Percentiles rank a stretch among this genome's conserved stretches.
Evolutionary conservation across 2,329 filamentous ascomycete species (phyloP).

Genomic region (Talaromyces sp.): DNA sequence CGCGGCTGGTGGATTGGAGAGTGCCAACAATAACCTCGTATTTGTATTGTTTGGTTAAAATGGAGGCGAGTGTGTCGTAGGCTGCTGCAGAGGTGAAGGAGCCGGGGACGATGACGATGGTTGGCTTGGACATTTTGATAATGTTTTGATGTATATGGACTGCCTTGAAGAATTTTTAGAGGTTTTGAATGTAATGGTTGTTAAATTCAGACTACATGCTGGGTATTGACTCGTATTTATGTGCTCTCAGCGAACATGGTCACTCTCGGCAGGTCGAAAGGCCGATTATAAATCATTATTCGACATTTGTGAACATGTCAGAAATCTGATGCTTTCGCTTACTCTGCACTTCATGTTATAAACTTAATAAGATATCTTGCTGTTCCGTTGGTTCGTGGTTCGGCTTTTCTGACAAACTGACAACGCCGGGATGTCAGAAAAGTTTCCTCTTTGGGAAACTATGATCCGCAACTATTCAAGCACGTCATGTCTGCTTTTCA

Average conservation of each 20-base stretch:
- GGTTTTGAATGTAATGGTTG: neutral
- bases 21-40: conserved; percentile 22
- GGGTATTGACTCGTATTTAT: neutral
- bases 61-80: conserved; percentile 2
- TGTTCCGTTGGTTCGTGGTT: neutral
- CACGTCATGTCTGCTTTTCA: neutral
- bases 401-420: conserved; percentile 12
- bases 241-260: neutral
- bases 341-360: neutral
- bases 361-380: neutral
- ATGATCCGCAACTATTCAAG: neutral
- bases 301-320: neutral
- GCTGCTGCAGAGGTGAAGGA: conserved; percentile 8
- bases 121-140: conserved; percentile 14
- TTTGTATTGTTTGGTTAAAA: conserved; percentile 19
- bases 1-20: conserved; percentile 8
- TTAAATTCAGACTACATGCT: no score
- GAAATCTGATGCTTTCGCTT: neutral
- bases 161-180: neutral
- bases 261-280: neutral
- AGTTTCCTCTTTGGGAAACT: conserved; percentile 5
- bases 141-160: neutral
- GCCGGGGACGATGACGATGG: conserved; percentile 13
- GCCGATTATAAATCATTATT: conserved; percentile 1
- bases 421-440: conserved; percentile 6